Base-by-base conservation (phyloP, 441 rosid genomes). In the Gossypium gossypioides region DNA sequence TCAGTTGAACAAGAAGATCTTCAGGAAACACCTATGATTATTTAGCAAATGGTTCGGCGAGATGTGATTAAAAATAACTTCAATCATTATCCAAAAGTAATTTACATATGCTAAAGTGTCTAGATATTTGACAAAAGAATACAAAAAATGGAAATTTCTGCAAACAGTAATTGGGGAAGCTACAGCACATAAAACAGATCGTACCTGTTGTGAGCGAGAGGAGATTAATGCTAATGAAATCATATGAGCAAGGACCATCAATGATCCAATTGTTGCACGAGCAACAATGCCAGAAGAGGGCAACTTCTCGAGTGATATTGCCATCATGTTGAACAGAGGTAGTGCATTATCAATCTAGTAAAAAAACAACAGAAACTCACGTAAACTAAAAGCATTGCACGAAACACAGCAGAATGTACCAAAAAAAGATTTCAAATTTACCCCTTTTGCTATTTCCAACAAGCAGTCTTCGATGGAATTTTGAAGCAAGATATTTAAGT, bases 391-490 rank as follows among this genome's bases (percentile, higher is more conserved):
- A n/a, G 75, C 21, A 15, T 4, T 46, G 19, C 55, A 68, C 6
- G 5, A 50, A 70, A 75, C 65, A 22, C 69, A 74, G 9, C 72
- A 71, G 68, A 12, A 32, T 19, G 34, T 46, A 69, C 10, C 1
- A n/a, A 10, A 51, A 72, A 70, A 44, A 27, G 22, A 34, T 32
- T 78, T 68, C 67, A 15, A 72, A 44, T 58, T 76, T 87, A 91
- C 95, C 86, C 98, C 97, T 82, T 84, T 93, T 29, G 95, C 90
- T 75, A 91, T 88, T 82, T 96, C 98, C 55, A 88, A 86, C 70
- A 96, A 85, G 83, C 98, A 93, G 80, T 88, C 97, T 87, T 91
- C 96, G 70, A 90, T 90, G 77, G 99, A 81, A 75, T 86, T 90
- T 72, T 89, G 99, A 64, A 95, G 93, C 72, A 76, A 74, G 70